Base-by-base conservation (phyloP, 768 basidiomycete species). In the Suillus subluteus region DNA sequence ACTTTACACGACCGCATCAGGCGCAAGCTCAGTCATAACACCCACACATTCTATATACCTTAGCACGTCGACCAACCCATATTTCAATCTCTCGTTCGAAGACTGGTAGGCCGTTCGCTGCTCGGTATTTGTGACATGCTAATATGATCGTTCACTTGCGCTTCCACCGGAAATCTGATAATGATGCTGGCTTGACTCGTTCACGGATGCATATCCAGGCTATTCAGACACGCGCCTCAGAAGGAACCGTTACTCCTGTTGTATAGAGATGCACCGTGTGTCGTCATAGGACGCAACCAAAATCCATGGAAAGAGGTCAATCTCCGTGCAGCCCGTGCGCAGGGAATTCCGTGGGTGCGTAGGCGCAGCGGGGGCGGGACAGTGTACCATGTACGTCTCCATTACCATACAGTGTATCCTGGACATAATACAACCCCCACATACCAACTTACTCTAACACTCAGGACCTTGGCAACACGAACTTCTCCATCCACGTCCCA, bases 301-400 rank as follows among this genome's bases (percentile, higher is more conserved):
- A 98, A 98, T 71, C 97, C 96, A 18, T 99, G 97, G 97, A 98
- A 95, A 75, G 97, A 99, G 74, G 89, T 96, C 70, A 96, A 97
- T 71, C 84, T 96, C 59, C 67, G 74, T 7, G 83, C 86, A 1
- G 81, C 95, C 7, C 76, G 79, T 13, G 65, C 76, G 52, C 76
- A 81, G 67, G 82, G 81, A 5, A 83, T 95, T 21, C 93, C 93
- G 0, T 92, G 94, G 73, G 84, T 99, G 40, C 83, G 97, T 48
- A 82, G 97, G 64, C 83, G 91, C 64, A 96, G 95, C 70, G 98
- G 97, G 9, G 97, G 97, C 18, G 97, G 97, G 15, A 94, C 97
- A 0, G 97, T 99, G 4, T 99, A 92, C 76, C 97, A 99, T 79
- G 97, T 97, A 74, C 62, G 91, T 82, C 58, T 21, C 35, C n/a